These are phyloP conservation scores for Talinum fruticosum DNA, from an alignment of 148 eudicot species.

Conservation along the genomic window DNA sequence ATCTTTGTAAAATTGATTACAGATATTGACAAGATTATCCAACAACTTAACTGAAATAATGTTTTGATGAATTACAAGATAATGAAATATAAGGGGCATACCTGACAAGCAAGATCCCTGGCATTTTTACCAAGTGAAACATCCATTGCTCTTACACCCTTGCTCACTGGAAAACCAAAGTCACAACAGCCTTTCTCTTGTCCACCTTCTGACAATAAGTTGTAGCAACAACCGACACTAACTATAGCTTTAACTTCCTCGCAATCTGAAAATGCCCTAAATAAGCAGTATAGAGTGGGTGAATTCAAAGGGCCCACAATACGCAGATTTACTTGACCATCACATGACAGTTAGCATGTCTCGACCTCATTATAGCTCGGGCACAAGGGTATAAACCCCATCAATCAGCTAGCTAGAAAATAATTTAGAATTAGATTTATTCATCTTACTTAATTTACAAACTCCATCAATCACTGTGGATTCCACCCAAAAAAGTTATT, in stretches of 20 bases:
- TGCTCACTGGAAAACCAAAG: slow-evolving; percentile 81
- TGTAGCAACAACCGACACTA: slow-evolving; percentile 94
- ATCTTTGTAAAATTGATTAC: slow-evolving; percentile 3
- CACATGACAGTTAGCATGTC: neutral
- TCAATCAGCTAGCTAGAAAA: neutral
- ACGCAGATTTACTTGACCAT: neutral
- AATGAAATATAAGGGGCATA: slow-evolving; percentile 16
- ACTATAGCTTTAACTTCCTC: slow-evolving; percentile 73
- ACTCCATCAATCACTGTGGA: neutral
- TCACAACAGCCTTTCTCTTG: slow-evolving; percentile 30
- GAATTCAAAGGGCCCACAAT: neutral
- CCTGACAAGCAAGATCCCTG: slow-evolving; percentile 98
- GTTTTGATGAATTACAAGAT: neutral
- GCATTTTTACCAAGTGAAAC: slow-evolving; percentile 65
- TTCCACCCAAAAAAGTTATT: too few relatives aligned
- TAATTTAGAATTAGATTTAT: neutral
- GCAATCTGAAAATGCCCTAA: slow-evolving; percentile 70
- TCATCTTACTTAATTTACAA: neutral
- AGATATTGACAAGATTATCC: neutral
- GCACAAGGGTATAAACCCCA: neutral
- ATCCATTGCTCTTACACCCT: slow-evolving; percentile 47
- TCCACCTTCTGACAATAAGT: slow-evolving; percentile 77
- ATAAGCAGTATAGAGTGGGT: neutral
- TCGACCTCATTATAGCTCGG: neutral
- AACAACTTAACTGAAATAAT: neutral